Percentiles rank a stretch among this genome's conserved stretches.
These are phyloP conservation scores for Candida cerambycidarum DNA, from an alignment of 805 yeast species.

Conservation along the genomic window DNA sequence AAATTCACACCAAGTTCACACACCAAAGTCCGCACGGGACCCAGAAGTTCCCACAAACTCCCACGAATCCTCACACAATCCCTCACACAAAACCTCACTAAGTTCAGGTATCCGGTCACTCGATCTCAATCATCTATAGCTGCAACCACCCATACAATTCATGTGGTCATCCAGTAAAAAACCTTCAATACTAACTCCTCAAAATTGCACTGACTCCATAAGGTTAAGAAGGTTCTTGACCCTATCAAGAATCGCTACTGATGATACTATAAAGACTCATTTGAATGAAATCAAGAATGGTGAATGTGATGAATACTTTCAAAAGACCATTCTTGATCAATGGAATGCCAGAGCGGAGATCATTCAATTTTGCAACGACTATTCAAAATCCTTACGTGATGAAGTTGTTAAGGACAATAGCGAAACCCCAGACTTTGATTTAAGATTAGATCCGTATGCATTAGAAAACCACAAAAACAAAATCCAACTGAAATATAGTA, in stretches of 20 bases:
- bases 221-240: slow-evolving; percentile 38
- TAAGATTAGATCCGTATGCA: slow-evolving; percentile 43
- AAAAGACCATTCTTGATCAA: slow-evolving; percentile 28
- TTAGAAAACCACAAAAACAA: slow-evolving; percentile 21
- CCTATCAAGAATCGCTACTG: slow-evolving; percentile 40
- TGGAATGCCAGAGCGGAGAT: slow-evolving; percentile 35
- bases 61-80: too few relatives aligned
- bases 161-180: slow-evolving; percentile 4
- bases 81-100: too few relatives aligned
- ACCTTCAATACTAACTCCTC: slow-evolving; percentile 20
- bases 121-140: too few relatives aligned
- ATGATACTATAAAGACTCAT: slow-evolving; percentile 40
- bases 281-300: slow-evolving; percentile 27
- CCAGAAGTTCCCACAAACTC: background rate
- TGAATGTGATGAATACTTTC: slow-evolving; percentile 31
- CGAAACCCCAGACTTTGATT: slow-evolving; percentile 21
- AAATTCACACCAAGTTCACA: background rate
- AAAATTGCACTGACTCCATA: slow-evolving; percentile 34
- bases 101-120: too few relatives aligned
- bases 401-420: slow-evolving; percentile 13
- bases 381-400: slow-evolving; percentile 24
- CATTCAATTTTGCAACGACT: slow-evolving; percentile 31
- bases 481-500: slow-evolving; percentile 22
- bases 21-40: too few relatives aligned
- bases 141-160: too few relatives aligned